Evolutionary conservation across 306 rosid species (phyloP).

Genomic region (Carpinus viminea): DNA sequence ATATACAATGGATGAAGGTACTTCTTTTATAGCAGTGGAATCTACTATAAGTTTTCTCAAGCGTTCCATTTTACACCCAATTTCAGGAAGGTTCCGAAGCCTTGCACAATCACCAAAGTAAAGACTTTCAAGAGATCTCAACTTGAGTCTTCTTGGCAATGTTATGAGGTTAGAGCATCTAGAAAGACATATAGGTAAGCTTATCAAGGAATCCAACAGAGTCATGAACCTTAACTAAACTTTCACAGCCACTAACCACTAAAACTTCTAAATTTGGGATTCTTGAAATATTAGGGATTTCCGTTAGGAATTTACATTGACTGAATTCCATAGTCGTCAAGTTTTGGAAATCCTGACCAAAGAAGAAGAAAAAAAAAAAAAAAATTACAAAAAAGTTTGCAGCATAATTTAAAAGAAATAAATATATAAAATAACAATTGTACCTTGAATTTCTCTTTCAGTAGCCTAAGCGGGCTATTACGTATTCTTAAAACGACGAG

Average conservation of each 20-base stretch:
- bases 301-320: too few species aligned
- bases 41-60: background rate
- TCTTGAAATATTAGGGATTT: background rate
- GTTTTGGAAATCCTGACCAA: background rate
- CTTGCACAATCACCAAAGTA: background rate
- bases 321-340: too few species aligned
- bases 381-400: background rate
- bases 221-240: conserved; percentile 12
- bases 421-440: background rate
- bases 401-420: background rate
- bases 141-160: background rate
- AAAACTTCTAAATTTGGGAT: conserved; percentile 27
- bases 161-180: conserved; percentile 18
- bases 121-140: background rate
- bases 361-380: too few species aligned
- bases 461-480: background rate
- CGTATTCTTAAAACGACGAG: background rate
- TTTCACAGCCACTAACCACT: background rate
- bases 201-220: conserved; percentile 22
- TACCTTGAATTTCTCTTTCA: background rate
- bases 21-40: background rate
- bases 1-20: background rate
- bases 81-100: background rate
- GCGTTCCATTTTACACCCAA: background rate
- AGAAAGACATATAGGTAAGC: conserved; percentile 11